Evolutionary conservation across 495 filamentous ascomycete genomes (phyloP).

Genomic region (Daldinia bambusicola): DNA sequence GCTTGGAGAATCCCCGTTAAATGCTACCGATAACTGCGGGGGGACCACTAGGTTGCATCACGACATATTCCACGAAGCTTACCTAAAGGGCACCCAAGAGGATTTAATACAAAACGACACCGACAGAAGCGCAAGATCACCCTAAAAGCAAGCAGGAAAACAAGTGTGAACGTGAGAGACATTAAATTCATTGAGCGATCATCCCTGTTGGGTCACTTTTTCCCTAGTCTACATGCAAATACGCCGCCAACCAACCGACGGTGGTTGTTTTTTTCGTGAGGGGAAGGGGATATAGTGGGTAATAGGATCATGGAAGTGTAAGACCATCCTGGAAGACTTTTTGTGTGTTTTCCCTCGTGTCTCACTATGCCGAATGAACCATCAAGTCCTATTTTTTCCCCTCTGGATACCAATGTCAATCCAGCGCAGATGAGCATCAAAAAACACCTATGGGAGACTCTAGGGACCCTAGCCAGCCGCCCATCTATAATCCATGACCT

Average conservation of each 20-base stretch:
- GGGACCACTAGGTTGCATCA: not conserved
- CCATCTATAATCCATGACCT: slow-evolving; percentile 50
- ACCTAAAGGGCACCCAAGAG: not conserved
- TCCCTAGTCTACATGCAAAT: slow-evolving; percentile 60
- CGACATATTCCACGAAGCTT: not conserved
- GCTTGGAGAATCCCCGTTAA: slow-evolving; percentile 3
- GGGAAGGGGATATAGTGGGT: slow-evolving; percentile 43
- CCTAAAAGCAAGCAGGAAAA: not conserved
- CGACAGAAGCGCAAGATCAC: not conserved
- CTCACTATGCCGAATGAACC: slow-evolving; percentile 38
- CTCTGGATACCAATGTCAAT: slow-evolving; percentile 46
- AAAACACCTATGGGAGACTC: slow-evolving; percentile 36
- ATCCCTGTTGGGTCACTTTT: slow-evolving; percentile 45
- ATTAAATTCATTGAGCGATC: slow-evolving; percentile 44
- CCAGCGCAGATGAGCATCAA: slow-evolving; percentile 34
- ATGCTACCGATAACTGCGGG: not conserved
- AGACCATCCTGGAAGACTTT: slow-evolving; percentile 54
- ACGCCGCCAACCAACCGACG: slow-evolving; percentile 50
- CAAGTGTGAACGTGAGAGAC: slow-evolving; percentile 21
- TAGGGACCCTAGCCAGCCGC: slow-evolving; percentile 44
- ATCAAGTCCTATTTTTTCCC: slow-evolving; percentile 44
- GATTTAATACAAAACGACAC: not conserved
- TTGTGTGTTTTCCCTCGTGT: slow-evolving; percentile 44
- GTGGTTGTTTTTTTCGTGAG: slow-evolving; percentile 48
- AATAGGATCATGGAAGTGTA: slow-evolving; percentile 49